Conservation (phyloP, 495 filamentous ascomycete genomes). For the Aspergillus kassunensis region DNA sequence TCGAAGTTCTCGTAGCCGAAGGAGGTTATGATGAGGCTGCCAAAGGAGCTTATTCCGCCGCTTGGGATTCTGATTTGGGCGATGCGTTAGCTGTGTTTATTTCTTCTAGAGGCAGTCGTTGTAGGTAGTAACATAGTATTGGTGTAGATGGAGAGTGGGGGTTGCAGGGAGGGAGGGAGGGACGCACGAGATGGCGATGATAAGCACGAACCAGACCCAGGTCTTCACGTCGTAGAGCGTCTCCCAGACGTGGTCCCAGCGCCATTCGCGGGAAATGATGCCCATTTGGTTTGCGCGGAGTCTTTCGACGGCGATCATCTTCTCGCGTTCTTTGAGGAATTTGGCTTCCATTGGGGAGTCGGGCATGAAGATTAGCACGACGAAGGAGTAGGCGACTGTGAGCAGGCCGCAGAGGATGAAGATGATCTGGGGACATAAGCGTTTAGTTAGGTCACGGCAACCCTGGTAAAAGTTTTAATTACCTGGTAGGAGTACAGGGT, state of each 20-base stretch:
- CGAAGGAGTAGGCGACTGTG: constrained; percentile 32
- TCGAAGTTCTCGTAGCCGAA: constrained; percentile 33
- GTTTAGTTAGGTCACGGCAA: too few relatives aligned
- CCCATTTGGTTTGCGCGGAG: constrained; percentile 53
- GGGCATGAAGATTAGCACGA: constrained; percentile 43
- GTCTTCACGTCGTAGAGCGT: constrained; percentile 42
- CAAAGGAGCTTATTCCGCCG: constrained; percentile 35
- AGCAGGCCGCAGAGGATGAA: constrained; percentile 52
- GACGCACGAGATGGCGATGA: constrained; percentile 25
- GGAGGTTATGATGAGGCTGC: constrained; percentile 32
- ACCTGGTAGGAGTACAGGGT: constrained; percentile 43
- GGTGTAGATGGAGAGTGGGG: too few relatives aligned
- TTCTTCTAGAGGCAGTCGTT: background rate
- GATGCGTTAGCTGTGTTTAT: background rate
- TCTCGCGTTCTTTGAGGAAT: constrained; percentile 40
- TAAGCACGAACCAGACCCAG: constrained; percentile 26
- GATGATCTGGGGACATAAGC: too few relatives aligned
- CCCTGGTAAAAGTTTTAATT: background rate
- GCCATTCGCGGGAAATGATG: constrained; percentile 42
- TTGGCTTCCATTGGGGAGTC: constrained; percentile 48
- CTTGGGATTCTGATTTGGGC: constrained; percentile 21
- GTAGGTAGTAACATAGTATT: too few relatives aligned
- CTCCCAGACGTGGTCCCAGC: constrained; percentile 48
- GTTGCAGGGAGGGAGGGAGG: background rate
- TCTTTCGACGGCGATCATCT: constrained; percentile 48